Evolutionary conservation across 2,329 filamentous ascomycete species (phyloP), one percentile per base, ranked within the genome.

Genomic region (Pseudogymnoascus sp.): DNA sequence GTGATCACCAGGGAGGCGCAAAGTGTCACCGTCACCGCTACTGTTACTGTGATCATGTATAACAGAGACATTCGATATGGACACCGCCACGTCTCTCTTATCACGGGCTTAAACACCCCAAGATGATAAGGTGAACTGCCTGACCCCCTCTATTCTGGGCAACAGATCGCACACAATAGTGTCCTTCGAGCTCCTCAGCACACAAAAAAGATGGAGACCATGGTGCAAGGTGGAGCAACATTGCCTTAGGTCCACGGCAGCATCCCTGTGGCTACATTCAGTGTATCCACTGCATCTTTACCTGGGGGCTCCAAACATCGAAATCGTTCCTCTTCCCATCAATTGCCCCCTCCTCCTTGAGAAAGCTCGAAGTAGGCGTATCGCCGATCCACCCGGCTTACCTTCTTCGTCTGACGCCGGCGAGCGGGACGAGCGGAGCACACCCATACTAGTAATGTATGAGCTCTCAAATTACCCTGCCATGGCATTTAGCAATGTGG

Each of bases 1-100:
- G 23, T 52, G 43, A 31, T 52, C 43, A 52, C 43, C 43, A 16
- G 43, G 43, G 43, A 52, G 43, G 43, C 43, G 23, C 43, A 52
- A 52, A 52, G 23, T 52, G 43, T 52, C 43, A 52, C 43, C 43
- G 43, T 52, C 43, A 52, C 43, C 43, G 43, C 43, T 52, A 52
- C 43, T 52, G 43, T 52, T 52, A 52, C 43, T 29, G 14, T 52
- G 23, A 16, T 29, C 43, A 52, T 52, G 43, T 52, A 52, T 52
- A 52, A 52, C 43, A 52, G 43, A 52, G 23, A 52, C 43, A 52
- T 31, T 52, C 23, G 43, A 52, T 31, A 52, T 52, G 43, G 43
- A 52, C 43, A 52, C 21, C 43, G 43, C 43, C 43, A 52, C 43
- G 43, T 52, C 43, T 49, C 14, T 52, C 43, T 52, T 52, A 52